These are phyloP conservation scores for Tubosaeta sp. DNA, from an alignment of 768 basidiomycete genomes.

Conservation along the genomic window DNA sequence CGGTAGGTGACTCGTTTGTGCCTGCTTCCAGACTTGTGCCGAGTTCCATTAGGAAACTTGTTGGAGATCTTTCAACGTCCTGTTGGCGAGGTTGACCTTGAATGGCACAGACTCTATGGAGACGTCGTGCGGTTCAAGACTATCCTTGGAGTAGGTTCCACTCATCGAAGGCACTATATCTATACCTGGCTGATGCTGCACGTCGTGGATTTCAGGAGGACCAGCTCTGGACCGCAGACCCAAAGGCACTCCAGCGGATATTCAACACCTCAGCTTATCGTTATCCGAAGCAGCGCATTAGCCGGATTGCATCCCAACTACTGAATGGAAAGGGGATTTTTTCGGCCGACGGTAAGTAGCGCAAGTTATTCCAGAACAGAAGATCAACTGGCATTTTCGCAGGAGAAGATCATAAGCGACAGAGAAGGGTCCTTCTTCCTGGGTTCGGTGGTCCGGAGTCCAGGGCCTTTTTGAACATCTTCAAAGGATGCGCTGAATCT, in stretches of 20 bases:
- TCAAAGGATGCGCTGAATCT: slow-evolving; percentile 34
- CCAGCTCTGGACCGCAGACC: slow-evolving; percentile 42
- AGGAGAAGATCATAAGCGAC: slow-evolving; percentile 47
- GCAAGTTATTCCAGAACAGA: background rate
- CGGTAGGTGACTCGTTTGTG: background rate
- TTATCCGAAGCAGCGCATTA: slow-evolving; percentile 35
- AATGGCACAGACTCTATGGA: slow-evolving; percentile 30
- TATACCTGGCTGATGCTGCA: background rate
- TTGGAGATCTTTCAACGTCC: slow-evolving; percentile 26
- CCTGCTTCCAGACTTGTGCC: no score
- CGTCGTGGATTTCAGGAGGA: slow-evolving; percentile 32
- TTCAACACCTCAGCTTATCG: slow-evolving; percentile 36
- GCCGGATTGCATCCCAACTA: slow-evolving; percentile 12
- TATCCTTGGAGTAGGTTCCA: slow-evolving; percentile 22
- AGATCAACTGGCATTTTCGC: background rate
- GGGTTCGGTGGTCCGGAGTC: slow-evolving; percentile 52
- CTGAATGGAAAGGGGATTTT: slow-evolving; percentile 33
- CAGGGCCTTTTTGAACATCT: slow-evolving; percentile 47
- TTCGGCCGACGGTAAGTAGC: slow-evolving; percentile 36
- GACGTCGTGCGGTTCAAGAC: slow-evolving; percentile 26
- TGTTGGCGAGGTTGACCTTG: slow-evolving; percentile 25
- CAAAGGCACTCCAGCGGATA: slow-evolving; percentile 40
- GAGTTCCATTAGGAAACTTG: slow-evolving; percentile 27
- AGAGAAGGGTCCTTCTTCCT: slow-evolving; percentile 51
- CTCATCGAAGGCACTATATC: background rate